These are phyloP conservation scores for Candida caryicola DNA, from an alignment of 805 yeast species.

Conservation along the genomic window DNA sequence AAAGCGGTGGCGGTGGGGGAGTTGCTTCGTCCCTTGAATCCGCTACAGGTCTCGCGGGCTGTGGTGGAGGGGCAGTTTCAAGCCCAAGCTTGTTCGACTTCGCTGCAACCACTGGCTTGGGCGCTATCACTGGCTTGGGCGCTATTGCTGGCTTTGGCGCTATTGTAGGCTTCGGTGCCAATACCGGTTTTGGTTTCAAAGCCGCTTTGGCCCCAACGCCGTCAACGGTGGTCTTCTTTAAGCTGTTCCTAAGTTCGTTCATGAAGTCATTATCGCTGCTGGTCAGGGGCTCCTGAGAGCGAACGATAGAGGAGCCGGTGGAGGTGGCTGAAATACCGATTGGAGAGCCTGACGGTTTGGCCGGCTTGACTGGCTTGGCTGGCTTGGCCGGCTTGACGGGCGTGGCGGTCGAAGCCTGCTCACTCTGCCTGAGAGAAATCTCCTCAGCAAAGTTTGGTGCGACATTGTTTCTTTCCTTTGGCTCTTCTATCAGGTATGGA, in stretches of 20 bases:
- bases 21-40: too few species aligned
- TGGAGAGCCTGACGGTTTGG: constrained; percentile 8
- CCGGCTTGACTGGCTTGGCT: constrained; percentile 14
- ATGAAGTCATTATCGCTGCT: constrained; percentile 4
- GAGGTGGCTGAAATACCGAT: constrained; percentile 9
- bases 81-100: not conserved
- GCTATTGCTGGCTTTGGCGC: constrained; percentile 11
- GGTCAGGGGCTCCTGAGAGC: constrained; percentile 1
- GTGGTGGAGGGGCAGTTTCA: constrained; percentile 1
- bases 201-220: constrained; percentile 2
- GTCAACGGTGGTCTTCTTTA: constrained; percentile 2
- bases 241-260: constrained; percentile 7
- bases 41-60: constrained; percentile 1
- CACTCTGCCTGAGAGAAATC: constrained; percentile 15
- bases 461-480: not conserved
- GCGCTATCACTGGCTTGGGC: constrained; percentile 3
- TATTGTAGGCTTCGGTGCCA: constrained; percentile 13
- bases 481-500: constrained; percentile 16
- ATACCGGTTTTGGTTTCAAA: constrained; percentile 8
- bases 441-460: constrained; percentile 29
- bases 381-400: constrained; percentile 16
- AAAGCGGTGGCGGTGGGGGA: too few species aligned
- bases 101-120: not conserved
- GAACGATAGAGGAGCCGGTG: too few species aligned
- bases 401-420: not conserved